Evolutionary conservation across 352 stramenopile genomes (phyloP).

Genomic region (Globisporangium acanthophoron): DNA sequence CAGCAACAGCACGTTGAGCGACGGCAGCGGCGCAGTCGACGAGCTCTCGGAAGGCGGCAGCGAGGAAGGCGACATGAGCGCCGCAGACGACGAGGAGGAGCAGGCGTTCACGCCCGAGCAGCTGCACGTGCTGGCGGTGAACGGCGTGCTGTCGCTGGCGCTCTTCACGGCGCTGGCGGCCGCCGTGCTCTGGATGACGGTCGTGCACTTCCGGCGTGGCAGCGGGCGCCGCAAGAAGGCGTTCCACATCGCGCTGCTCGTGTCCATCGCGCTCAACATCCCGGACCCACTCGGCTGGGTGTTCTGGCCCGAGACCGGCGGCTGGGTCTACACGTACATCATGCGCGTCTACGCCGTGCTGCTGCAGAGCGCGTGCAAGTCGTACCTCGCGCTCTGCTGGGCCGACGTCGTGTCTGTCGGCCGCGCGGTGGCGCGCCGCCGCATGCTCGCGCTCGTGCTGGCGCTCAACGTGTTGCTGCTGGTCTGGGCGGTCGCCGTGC

Average conservation of each 20-base stretch:
- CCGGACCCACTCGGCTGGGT: constrained; percentile 58
- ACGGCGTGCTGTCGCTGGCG: constrained; percentile 48
- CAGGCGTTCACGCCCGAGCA: constrained; percentile 25
- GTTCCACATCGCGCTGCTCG: constrained; percentile 72
- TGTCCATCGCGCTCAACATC: constrained; percentile 57
- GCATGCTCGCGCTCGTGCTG: constrained; percentile 47
- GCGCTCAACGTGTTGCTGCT: constrained; percentile 50
- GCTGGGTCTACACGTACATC: constrained; percentile 63
- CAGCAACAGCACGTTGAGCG: constrained; percentile 4
- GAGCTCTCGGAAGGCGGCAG: neutral
- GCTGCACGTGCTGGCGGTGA: constrained; percentile 41
- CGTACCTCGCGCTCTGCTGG: constrained; percentile 77
- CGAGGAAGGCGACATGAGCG: neutral
- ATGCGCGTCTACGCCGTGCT: constrained; percentile 61
- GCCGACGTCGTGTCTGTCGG: constrained; percentile 74
- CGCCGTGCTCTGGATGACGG: constrained; percentile 58
- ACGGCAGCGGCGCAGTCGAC: neutral
- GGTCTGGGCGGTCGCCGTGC: constrained; percentile 55
- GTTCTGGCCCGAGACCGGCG: constrained; percentile 46
- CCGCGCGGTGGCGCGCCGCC: constrained; percentile 47
- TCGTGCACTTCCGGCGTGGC: constrained; percentile 50
- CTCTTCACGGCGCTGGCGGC: constrained; percentile 58
- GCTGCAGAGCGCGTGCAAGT: constrained; percentile 75
- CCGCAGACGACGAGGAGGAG: constrained; percentile 3
- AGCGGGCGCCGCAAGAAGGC: constrained; percentile 50